A percentile compares a stretch with the other conserved stretches of the same genome.
Conservation (phyloP, 2,329 filamentous ascomycete species). For the Exophiala aquamarina region DNA sequence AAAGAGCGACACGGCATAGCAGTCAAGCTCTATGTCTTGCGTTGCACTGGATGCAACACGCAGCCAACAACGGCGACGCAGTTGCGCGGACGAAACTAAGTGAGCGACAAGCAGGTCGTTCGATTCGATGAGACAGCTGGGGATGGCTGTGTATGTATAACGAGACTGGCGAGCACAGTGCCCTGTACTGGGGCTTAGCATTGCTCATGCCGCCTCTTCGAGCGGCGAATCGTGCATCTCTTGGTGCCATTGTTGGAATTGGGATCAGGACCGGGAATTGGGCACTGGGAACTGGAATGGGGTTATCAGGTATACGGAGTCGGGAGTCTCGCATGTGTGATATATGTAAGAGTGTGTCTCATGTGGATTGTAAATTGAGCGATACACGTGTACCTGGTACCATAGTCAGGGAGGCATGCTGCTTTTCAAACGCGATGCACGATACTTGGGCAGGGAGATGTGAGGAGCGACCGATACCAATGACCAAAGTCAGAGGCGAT, state of each 20-base stretch:
- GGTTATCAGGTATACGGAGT: too few relatives aligned
- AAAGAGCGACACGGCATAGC: conserved; percentile 6
- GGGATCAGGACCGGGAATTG: too few relatives aligned
- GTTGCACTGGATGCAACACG: conserved; percentile 95
- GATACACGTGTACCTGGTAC: too few relatives aligned
- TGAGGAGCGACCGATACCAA: too few relatives aligned
- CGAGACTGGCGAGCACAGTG: not conserved
- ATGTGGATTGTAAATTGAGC: too few relatives aligned
- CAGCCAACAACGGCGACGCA: conserved; percentile 80
- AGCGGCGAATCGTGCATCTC: not conserved
- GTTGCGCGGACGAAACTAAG: conserved; percentile 79
- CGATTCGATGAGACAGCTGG: conserved; percentile 46
- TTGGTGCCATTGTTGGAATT: not conserved
- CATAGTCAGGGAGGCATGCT: too few relatives aligned
- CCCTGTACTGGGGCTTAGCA: not conserved
- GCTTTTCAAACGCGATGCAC: too few relatives aligned
- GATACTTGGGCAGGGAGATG: too few relatives aligned
- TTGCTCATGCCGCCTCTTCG: too few relatives aligned
- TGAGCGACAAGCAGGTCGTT: conserved; percentile 66
- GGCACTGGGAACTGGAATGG: not conserved
- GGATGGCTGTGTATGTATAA: not conserved
- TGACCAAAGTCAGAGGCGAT: too few relatives aligned
- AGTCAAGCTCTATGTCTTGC: conserved; percentile 88
- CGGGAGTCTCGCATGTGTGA: too few relatives aligned
- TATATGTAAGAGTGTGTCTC: too few relatives aligned